Base-by-base conservation (phyloP, 495 filamentous ascomycete species). In the Aspergillus panamensis region DNA sequence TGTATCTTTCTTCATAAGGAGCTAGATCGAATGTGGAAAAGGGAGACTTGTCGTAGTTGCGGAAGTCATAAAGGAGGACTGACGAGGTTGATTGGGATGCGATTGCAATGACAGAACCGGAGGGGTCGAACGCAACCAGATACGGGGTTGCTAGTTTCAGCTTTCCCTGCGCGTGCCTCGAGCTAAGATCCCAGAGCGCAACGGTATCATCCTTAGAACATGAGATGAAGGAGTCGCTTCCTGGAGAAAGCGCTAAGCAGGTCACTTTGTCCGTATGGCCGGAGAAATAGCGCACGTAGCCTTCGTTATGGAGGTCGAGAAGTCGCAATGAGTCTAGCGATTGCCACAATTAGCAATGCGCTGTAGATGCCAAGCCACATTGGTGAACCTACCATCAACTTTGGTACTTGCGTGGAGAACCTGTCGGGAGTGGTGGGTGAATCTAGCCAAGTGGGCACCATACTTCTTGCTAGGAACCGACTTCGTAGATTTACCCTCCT, bases 391-490 rank as follows among this genome's bases (percentile, higher is more conserved):
- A 77, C 75, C 66, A 65, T 99, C 95, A 43, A 91, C 84, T 64
- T 97, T 96, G 4, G 94, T 97, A 68, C 89, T 94, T 39, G 95
- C 91, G 67, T 99, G 96, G 31, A 97, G 87, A 57, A 99, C 87
- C 70, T 87, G 88, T 9, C 86, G 87, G 53, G 87, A 83, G 59
- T 91, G 86, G 61, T 97, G 94, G 2, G 92, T 95, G 74, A 97
- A 99, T 64, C 91, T 87, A 6, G 94, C 94, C 32, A 96, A 84
- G 62, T 95, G 91, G 8, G 87, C 91, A 35, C 94, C 94, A 60
- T 97, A 99, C 68, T 99, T 99, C 68, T 96, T 89, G 85, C 76
- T 77, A 48, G 92, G 84, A 21, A 96, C 80, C 33, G 85, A 84
- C 69, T 97, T 97, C 25, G 86, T 86, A 55, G 87, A 84, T 53